Evolutionary conservation across 1,139 yeast genomes (phyloP), one percentile per base, ranked within the genome.

Genomic region (Candida sp.): DNA sequence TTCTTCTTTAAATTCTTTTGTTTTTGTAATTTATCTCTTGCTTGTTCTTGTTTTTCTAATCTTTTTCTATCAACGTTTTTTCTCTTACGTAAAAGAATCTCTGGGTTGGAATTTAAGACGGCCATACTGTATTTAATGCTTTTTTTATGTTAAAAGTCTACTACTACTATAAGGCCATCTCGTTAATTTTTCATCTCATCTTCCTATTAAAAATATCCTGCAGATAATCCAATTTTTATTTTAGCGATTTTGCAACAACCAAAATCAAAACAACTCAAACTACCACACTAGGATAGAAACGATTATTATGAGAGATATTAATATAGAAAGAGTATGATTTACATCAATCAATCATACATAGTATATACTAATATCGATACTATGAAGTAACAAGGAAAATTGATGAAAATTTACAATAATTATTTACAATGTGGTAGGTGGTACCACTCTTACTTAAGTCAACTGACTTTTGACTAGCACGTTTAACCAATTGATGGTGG

Each of bases 1-100:
- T 66, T 66, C 43, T 65, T 64, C 43, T 63, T 68, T 22, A 44
- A 39, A 52, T 67, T 68, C 54, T 68, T 73, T 52, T 68, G 70
- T 42, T 62, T 61, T 27, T 54, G 53, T 33, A 55, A 56, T 40
- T 56, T 58, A 47, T 62, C 63, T 45, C 63, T 64, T 40, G 68
- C 68, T 44, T 68, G 68, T 45, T 73, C 84, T 57, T 81, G 87
- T 57, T 80, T 82, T 56, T 80, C 83, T 46, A 84, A 57, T 60
- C 90, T 77, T 55, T 82, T 72, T 61, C 85, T 73, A 59, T 86
- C 91, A 49, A 83, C 85, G 59, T 84, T 80, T 69, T 85, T 86
- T 66, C 95, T 80, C 71, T 85, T 86, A 58, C 83, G 81, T 53
- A 86, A 73, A 55, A 86, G 79, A 45, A 86, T 74, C 60, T 86